These are phyloP conservation scores for Linanthus parryae DNA, from an alignment of 148 eudicot genomes.

Conservation along the genomic window DNA sequence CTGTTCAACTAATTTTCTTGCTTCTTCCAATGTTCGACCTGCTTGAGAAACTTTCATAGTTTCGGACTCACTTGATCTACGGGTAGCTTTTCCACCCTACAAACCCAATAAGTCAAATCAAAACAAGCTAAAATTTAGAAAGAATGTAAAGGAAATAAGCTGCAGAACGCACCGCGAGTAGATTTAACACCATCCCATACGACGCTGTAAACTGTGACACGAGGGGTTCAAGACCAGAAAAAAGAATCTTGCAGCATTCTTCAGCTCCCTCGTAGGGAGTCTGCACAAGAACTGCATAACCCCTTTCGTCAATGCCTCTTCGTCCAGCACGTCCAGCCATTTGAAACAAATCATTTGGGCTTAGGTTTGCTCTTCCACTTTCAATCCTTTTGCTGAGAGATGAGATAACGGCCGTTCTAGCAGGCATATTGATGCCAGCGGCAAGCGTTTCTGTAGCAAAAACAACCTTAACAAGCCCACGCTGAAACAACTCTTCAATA, in stretches of 20 bases:
- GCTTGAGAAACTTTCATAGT: conserved; percentile 42
- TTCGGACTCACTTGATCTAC: conserved; percentile 46
- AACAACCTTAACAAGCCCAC: conserved; percentile 91
- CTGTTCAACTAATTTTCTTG: conserved; percentile 91
- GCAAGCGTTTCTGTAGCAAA: conserved; percentile 99
- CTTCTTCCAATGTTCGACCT: conserved; percentile 89
- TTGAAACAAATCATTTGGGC: conserved; percentile 84
- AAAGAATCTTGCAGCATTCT: conserved; percentile 86
- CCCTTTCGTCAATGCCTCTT: conserved; percentile 92
- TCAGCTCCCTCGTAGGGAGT: conserved; percentile 90
- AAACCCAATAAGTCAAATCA: conserved; percentile 12
- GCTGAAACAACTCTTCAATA: conserved; percentile 85
- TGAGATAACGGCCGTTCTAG: conserved; percentile 92
- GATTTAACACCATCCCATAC: conserved; percentile 99
- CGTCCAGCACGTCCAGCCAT: conserved; percentile 99
- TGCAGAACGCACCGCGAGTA: conserved; percentile 63
- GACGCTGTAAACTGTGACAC: conserved; percentile 98
- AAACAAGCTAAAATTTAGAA: not conserved
- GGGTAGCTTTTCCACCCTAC: conserved; percentile 88
- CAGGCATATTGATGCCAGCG: conserved; percentile 99
- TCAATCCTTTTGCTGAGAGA: conserved; percentile 90
- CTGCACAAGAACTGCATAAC: conserved; percentile 93
- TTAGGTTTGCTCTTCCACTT: conserved; percentile 74
- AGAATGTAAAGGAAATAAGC: conserved; percentile 4
- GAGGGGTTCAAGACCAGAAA: conserved; percentile 87